These are phyloP conservation scores for Metschnikowia bowlesiae DNA, from an alignment of 805 yeast species.

Conservation along the genomic window DNA sequence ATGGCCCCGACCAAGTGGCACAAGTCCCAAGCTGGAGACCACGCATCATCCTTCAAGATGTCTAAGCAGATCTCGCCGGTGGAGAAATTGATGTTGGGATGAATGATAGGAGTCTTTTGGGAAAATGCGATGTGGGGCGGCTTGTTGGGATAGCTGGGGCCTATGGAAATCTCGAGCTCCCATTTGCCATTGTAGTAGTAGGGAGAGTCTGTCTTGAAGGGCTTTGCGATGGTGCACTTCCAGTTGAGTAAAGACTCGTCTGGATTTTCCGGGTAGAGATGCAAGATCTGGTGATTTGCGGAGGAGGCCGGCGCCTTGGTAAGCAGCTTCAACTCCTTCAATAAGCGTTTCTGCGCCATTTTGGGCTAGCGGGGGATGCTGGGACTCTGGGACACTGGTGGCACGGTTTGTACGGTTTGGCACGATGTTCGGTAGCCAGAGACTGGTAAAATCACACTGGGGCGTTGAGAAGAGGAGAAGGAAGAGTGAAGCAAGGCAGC, in stretches of 20 bases:
- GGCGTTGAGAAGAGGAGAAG: not conserved
- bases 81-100: constrained; percentile 36
- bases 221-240: constrained; percentile 21
- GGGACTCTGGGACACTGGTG: not conserved
- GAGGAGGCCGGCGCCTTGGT: constrained; percentile 23
- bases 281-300: constrained; percentile 35
- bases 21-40: constrained; percentile 77
- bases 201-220: constrained; percentile 37
- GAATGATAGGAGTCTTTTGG: constrained; percentile 35
- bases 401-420: too few relatives aligned
- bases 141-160: constrained; percentile 48
- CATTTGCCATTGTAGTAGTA: constrained; percentile 50
- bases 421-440: not conserved
- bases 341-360: constrained; percentile 40
- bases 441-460: too few relatives aligned
- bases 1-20: constrained; percentile 54
- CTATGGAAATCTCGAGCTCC: constrained; percentile 44
- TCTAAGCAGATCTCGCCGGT: constrained; percentile 72
- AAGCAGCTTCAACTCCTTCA: constrained; percentile 36
- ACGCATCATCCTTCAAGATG: constrained; percentile 49
- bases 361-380: not conserved
- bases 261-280: constrained; percentile 38
- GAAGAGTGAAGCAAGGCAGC: not conserved
- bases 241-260: constrained; percentile 13
- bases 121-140: constrained; percentile 57